phyloP scores from a whole-genome alignment of 1,284 basidiomycete genomes.

The Fistulina hepatica region DNA sequence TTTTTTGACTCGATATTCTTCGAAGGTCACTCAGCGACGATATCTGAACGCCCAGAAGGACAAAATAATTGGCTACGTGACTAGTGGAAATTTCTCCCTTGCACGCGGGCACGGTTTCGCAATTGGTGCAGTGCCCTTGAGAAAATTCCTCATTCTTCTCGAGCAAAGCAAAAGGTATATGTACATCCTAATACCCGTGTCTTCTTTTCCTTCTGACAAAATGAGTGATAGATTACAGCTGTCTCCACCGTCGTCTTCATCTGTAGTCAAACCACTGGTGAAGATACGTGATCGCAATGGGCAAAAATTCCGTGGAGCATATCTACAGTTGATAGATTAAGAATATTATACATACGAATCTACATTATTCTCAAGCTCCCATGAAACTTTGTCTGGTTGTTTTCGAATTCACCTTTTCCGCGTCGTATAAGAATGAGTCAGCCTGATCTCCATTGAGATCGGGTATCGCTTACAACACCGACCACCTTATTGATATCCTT shows the following conservation, averaged over 20 bases:
- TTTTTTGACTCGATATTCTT: constrained; percentile 1
- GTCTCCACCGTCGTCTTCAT: constrained; percentile 9
- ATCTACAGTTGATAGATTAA: constrained; percentile 26
- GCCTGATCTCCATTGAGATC: too few species aligned
- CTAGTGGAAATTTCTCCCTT: constrained; percentile 72
- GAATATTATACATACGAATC: too few species aligned
- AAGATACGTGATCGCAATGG: constrained; percentile 39
- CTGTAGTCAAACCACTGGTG: constrained; percentile 29
- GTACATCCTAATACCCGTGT: constrained; percentile 7
- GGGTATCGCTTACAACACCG: too few species aligned
- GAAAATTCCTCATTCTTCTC: constrained; percentile 39
- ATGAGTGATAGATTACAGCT: too few species aligned
- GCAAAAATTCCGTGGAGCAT: constrained; percentile 33
- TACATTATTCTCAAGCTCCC: too few species aligned
- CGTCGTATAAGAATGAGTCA: too few species aligned
- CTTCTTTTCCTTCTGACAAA: background rate
- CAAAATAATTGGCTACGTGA: constrained; percentile 66
- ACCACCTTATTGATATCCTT: too few species aligned
- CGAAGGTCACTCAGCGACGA: constrained; percentile 30
- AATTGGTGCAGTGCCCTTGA: constrained; percentile 58
- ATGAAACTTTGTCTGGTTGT: too few species aligned
- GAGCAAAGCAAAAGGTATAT: constrained; percentile 40
- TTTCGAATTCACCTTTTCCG: too few species aligned
- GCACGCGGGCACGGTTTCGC: constrained; percentile 64
- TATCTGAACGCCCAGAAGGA: constrained; percentile 29